A percentile compares a stretch with the other conserved stretches of the same genome.
Conservation (phyloP, 202 grass and related monocot species). For the Elaeis oleifera region DNA sequence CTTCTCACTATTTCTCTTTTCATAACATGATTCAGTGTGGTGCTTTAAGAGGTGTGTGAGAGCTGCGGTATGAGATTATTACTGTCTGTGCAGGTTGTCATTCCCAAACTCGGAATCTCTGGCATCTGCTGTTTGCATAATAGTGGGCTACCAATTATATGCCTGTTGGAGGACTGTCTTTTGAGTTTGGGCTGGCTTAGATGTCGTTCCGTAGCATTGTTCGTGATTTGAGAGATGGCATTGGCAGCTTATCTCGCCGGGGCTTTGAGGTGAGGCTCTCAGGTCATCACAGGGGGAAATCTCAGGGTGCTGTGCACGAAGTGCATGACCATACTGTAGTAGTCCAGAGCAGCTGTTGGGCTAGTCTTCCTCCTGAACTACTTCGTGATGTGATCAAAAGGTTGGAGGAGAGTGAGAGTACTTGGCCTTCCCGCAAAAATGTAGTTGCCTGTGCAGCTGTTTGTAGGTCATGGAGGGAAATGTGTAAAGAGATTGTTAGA, state of each 20-base stretch:
- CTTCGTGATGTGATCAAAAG: constrained; percentile 74
- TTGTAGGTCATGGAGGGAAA: constrained; percentile 91
- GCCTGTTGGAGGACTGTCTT: background rate
- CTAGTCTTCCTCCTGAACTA: constrained; percentile 81
- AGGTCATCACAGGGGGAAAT: background rate
- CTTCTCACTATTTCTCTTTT: too few relatives aligned
- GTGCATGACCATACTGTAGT: constrained; percentile 47
- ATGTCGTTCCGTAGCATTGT: constrained; percentile 11
- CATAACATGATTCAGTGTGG: too few relatives aligned
- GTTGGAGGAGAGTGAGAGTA: constrained; percentile 68
- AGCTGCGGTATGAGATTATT: too few relatives aligned
- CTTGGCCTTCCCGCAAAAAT: constrained; percentile 77
- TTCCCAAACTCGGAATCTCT: background rate
- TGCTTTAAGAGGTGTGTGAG: too few relatives aligned
- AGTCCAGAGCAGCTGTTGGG: constrained; percentile 65
- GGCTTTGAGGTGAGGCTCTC: constrained; percentile 8
- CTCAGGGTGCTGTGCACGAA: constrained; percentile 57
- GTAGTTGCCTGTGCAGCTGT: constrained; percentile 86
- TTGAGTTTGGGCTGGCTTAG: background rate
- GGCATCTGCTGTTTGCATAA: background rate
- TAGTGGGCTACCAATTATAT: background rate
- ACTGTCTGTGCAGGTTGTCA: too few relatives aligned
- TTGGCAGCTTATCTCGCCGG: constrained; percentile 7
- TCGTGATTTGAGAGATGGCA: constrained; percentile 5
- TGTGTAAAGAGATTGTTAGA: constrained; percentile 93